Evolutionary conservation across 768 basidiomycete species (phyloP), one percentile per base, ranked within the genome.

Genomic region (Hygrocybe punicea): DNA sequence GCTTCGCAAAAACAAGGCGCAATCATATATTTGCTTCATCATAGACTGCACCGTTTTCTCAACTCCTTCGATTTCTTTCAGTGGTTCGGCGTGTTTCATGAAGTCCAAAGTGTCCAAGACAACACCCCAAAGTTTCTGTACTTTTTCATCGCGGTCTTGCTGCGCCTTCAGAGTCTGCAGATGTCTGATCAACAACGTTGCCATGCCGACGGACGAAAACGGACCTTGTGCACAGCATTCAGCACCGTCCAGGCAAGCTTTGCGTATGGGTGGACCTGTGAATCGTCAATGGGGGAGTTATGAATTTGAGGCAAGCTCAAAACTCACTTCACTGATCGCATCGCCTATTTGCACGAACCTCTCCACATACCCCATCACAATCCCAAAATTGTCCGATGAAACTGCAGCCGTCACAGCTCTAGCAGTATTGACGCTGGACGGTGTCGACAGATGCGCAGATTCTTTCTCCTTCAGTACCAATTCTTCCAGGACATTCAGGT

Each of bases 261-360:
- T 29, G 50, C 50, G 33, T 51, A 51, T 19, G 50, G 50, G 34
- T 51, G 50, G 16, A 51, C 34, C 50, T 51, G 16, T 14, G 14
- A 48, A 24, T n/a, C 5, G 3, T 24, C 3, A n/a, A 29, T 17
- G 13, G 14, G n/a, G 13, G 13, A 14, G 23, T 6, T 48, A 29
- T 14, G 46, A 24, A 19, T 23, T 29, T 48, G 46, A 48, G 14
- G 25, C 19, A 48, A 29, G 16, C 16, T 14, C 13, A 23, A 48
- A 29, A 21, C 46, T 48, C 46, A 48, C 46, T 29, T 48, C 46
- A 23, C 16, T 29, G 23, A 48, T 48, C 19, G 46, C 25, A 29
- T 48, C n/a, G 23, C 46, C 46, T 5, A 48, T 48, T 29, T 48
- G 16, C 25, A 48, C 46, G 25, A 48, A 48, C 25, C 46, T n/a